These are phyloP conservation scores for Arthrinium phaeospermum DNA, from an alignment of 2,329 filamentous ascomycete species.

Conservation along the genomic window DNA sequence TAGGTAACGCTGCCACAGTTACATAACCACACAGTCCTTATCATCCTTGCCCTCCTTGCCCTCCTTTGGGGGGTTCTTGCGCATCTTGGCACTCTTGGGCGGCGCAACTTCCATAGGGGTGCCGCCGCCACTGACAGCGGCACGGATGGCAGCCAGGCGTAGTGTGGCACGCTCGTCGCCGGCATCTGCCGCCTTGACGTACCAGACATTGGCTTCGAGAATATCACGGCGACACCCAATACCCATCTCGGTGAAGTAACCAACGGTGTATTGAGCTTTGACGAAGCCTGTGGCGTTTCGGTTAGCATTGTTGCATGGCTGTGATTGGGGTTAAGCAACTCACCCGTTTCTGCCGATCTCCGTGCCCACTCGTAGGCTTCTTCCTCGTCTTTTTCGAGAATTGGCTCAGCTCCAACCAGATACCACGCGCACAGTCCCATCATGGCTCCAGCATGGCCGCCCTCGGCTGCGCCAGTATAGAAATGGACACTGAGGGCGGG, in stretches of 20 bases:
- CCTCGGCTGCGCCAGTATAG: constrained; percentile 90
- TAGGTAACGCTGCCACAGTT: constrained; percentile 29
- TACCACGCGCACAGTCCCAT: constrained; percentile 99
- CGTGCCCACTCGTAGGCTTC: constrained; percentile 97
- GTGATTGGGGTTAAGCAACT: constrained; percentile 39
- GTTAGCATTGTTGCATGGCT: constrained; percentile 1
- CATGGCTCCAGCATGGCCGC: constrained; percentile 86
- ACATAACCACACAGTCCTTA: constrained; percentile 66
- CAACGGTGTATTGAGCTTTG: constrained; percentile 90
- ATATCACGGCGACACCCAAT: constrained; percentile 93
- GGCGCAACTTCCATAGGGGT: constrained; percentile 62
- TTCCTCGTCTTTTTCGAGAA: constrained; percentile 92
- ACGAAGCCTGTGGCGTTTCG: constrained; percentile 56
- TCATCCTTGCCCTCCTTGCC: constrained; percentile 49
- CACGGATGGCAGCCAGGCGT: constrained; percentile 83
- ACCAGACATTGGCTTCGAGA: constrained; percentile 98
- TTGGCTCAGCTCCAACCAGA: constrained; percentile 89
- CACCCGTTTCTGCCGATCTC: constrained; percentile 84
- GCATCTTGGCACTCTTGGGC: constrained; percentile 57
- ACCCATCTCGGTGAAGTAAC: constrained; percentile 98
- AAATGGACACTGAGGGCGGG: constrained; percentile 95
- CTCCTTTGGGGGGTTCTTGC: constrained; percentile 46
- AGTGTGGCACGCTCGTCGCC: constrained; percentile 91
- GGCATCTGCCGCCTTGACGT: constrained; percentile 91
- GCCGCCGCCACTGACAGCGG: constrained; percentile 66